Base-by-base conservation (phyloP, 2,329 filamentous ascomycete species). In the Thielaviopsis cerberus region DNA sequence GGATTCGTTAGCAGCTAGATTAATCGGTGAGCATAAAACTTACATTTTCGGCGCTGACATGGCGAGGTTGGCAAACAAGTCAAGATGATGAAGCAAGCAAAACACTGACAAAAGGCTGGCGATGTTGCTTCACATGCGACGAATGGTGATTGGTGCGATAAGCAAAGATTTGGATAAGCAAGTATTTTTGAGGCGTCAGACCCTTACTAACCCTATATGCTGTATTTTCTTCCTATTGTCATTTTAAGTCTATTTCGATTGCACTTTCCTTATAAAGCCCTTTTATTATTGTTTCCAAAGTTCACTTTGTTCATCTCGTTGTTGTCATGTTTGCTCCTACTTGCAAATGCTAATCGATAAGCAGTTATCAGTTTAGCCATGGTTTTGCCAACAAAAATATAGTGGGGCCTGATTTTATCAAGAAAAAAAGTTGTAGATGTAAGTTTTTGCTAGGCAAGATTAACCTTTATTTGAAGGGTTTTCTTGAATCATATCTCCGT, bases 31-130 rank as follows among this genome's bases (percentile, higher is more conserved):
- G 34, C 0, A 25, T 15, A 17, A 50, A 22, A 62, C 72, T 65
- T 67, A 77, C 75, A 77, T 71, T 65, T 77, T 77, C 51, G 73
- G 70, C 22, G 55, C 69, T 63, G 72, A 72, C 75, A 77, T 77
- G 25, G 59, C 64, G 34, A 37, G 22, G 25, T 57, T 8, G 51
- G 8, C 41, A 48, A 48, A 22, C 41, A 22, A 48, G 22, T 13
- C 20, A 24, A 30, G 24, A 48, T 41, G 30, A 41, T 24, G 10
- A 20, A 22, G 22, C 17, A 34, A 25, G n/a, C n/a, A 10, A 7
- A 48, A 45, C 6, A 20, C 23, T 22, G 11, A 27, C 34, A 58
- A 55, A 55, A 59, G 57, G 45, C 45, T 59, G 53, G 41, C 20
- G 23, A 10, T 34, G 55, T 23, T 23, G 34, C 24, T 58, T 51